These are phyloP conservation scores for Diplogelasinospora grovesii DNA, from an alignment of 495 filamentous ascomycete genomes.

Conservation along the genomic window DNA sequence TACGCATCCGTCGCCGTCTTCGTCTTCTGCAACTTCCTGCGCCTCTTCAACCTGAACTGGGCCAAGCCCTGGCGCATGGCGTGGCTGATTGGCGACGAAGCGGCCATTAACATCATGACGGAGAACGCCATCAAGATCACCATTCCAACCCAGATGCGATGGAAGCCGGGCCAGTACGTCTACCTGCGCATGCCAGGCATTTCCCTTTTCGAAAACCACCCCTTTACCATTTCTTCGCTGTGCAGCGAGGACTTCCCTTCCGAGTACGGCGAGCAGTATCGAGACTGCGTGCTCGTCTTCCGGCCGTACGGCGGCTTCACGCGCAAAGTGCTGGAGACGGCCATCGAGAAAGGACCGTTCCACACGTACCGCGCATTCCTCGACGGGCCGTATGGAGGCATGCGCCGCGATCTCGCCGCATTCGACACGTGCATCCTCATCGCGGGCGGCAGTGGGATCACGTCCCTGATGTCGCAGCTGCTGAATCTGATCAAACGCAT, in stretches of 20 bases:
- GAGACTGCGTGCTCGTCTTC: conserved; percentile 87
- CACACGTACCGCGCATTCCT: conserved; percentile 84
- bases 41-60: conserved; percentile 81
- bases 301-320: conserved; percentile 89
- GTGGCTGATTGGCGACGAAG: conserved; percentile 82
- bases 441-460: conserved; percentile 91
- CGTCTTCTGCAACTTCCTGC: conserved; percentile 54
- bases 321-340: conserved; percentile 65
- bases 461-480: conserved; percentile 83
- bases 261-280: conserved; percentile 74
- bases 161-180: conserved; percentile 91
- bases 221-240: conserved; percentile 89
- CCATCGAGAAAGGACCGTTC: conserved; percentile 73
- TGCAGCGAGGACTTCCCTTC: conserved; percentile 81
- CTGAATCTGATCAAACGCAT: conserved; percentile 91
- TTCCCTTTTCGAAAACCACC: conserved; percentile 83
- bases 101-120: conserved; percentile 75
- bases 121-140: conserved; percentile 92
- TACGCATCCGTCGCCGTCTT: conserved; percentile 78
- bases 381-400: conserved; percentile 91
- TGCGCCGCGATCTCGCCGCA: conserved; percentile 82
- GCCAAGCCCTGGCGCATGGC: conserved; percentile 69
- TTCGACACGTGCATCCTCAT: conserved; percentile 92
- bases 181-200: conserved; percentile 92
- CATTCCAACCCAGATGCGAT: conserved; percentile 84